A percentile compares a stretch with the other conserved stretches of the same genome.
Conservation (phyloP, 805 yeast genomes). For the Candida odintsovae region DNA sequence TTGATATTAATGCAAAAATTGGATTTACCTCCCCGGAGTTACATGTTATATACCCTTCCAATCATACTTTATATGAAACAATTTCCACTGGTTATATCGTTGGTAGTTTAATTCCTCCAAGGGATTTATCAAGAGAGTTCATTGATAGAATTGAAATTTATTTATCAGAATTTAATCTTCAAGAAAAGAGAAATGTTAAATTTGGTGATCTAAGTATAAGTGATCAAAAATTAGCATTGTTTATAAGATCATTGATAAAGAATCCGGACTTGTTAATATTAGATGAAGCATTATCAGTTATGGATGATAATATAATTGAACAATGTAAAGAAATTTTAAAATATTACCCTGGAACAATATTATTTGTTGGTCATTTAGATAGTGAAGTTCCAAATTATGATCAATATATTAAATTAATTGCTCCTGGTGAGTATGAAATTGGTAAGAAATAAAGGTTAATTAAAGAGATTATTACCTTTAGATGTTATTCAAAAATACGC, state of each 20-base stretch:
- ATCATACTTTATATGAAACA: constrained; percentile 46
- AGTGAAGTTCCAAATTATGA: constrained; percentile 77
- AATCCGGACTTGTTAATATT: constrained; percentile 72
- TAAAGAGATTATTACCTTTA: no score
- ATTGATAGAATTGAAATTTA: constrained; percentile 37
- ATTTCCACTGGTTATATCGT: constrained; percentile 69
- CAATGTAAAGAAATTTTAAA: constrained; percentile 48
- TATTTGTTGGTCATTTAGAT: constrained; percentile 73
- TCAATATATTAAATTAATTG: constrained; percentile 28
- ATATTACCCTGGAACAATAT: constrained; percentile 61
- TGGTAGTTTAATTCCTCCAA: constrained; percentile 58
- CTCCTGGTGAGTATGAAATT: constrained; percentile 32
- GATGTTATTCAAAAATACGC: no score
- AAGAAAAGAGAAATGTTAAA: constrained; percentile 27
- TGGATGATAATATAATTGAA: constrained; percentile 60
- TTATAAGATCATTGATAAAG: constrained; percentile 73
- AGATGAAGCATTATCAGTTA: constrained; percentile 91
- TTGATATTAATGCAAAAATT: constrained; percentile 69
- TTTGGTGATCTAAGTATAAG: constrained; percentile 59
- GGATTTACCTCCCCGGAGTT: constrained; percentile 91
- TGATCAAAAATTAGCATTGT: constrained; percentile 71
- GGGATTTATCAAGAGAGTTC: constrained; percentile 32
- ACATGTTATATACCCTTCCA: constrained; percentile 75
- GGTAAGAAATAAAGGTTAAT: constrained; percentile 15
- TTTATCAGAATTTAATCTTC: constrained; percentile 40